Evolutionary conservation across 2,329 filamentous ascomycete species (phyloP), one percentile per base, ranked within the genome.

Genomic region (Eutypella sp.): DNA sequence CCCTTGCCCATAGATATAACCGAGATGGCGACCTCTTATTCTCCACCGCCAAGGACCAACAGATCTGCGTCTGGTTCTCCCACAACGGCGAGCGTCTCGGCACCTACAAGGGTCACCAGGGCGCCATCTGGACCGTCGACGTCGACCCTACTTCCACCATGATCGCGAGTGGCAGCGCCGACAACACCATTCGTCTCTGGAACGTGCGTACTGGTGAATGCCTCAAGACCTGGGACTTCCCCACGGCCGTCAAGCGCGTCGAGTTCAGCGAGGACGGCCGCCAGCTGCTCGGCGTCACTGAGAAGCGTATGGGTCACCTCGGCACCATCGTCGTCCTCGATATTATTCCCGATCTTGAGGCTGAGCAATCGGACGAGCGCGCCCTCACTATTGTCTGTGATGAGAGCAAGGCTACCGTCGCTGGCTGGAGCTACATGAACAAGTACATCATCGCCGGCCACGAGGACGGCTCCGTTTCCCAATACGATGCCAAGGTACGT

Each of bases 141-240:
- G 86, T 96, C 64, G 89, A 96, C 74, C 91, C 92, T 55, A 90
- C 90, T 62, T 88, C 86, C 54, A 89, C 87, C 62, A 82, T 99
- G 65, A 85, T 97, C 65, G 93, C 92, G 64, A 95, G 89, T 51
- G 93, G 93, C 62, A 93, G 91, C 60, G 93, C 93, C 70, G 93
- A 99, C 76, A 97, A 97, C 79, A 96, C 92, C 38, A 92, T 99
- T 71, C 84, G 91, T 64, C 79, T 99, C 62, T 99, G 93, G 93
- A 90, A 99, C 67, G 80, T 96, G 67, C 87, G 90, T 79, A 87
- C 87, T 15, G 93, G 93, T 66, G 89, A 88, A 67, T 85, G 88
- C 67, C 80, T 99, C 63, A 96, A 97, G 84, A 88, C 87, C 47
- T 99, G 93, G 93, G 91, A 99, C 58, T 96, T 96, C 73, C 84